These are phyloP conservation scores for Lactarius tabidus DNA, from an alignment of 768 basidiomycete species.

Conservation along the genomic window DNA sequence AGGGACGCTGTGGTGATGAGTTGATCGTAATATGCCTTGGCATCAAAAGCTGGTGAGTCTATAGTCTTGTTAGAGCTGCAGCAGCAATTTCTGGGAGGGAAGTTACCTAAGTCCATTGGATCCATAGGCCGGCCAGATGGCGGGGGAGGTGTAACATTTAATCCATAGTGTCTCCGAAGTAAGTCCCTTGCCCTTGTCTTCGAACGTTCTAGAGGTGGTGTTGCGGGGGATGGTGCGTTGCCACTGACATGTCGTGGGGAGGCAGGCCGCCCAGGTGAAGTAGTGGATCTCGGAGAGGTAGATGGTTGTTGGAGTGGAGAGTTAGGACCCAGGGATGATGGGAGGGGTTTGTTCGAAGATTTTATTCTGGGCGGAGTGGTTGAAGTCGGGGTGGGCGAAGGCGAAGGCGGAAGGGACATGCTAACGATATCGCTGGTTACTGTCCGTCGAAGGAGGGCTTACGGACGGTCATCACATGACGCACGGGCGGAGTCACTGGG, in stretches of 20 bases:
- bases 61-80: slow-evolving; percentile 9
- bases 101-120: slow-evolving; percentile 77
- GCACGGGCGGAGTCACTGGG: neutral
- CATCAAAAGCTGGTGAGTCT: slow-evolving; percentile 83
- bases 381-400: slow-evolving; percentile 5
- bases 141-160: slow-evolving; percentile 69
- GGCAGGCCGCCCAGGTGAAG: neutral
- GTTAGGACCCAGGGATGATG: slow-evolving; percentile 21
- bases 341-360: slow-evolving; percentile 15
- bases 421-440: too few relatives aligned
- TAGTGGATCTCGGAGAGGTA: neutral
- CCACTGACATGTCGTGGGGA: slow-evolving; percentile 4
- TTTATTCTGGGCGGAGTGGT: slow-evolving; percentile 17
- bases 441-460: too few relatives aligned
- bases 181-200: slow-evolving; percentile 62
- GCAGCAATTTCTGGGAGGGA: neutral
- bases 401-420: slow-evolving; percentile 18
- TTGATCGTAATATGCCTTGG: slow-evolving; percentile 81
- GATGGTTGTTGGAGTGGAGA: slow-evolving; percentile 16
- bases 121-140: slow-evolving; percentile 56
- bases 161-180: slow-evolving; percentile 81
- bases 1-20: slow-evolving; percentile 78
- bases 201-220: slow-evolving; percentile 22
- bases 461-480: neutral
- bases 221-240: slow-evolving; percentile 9